Evolutionary conservation across 192 early-diverging fungal genomes (phyloP), one percentile per base, ranked within the genome.

Genomic region (Phycomyces nitens): DNA sequence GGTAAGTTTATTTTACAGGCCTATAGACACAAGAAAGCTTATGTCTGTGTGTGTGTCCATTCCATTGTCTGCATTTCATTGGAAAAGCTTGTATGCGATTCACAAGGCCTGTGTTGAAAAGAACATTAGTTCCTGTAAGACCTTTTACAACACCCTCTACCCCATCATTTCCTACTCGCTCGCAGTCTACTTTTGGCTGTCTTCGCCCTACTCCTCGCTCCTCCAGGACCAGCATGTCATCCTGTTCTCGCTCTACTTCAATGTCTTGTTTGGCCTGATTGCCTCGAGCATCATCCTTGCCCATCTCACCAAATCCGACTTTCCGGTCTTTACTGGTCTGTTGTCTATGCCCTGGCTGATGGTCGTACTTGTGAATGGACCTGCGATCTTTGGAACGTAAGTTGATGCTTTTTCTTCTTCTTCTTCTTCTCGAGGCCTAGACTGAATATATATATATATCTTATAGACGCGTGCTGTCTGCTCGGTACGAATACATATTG

Each of bases 251-350:
- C 51, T 90, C 22, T 85, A 84, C 3, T 76, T 82, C 29, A 89
- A 89, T 3, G 82, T 88, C 53, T 85, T 87, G 9, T 93, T 93
- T 83, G 91, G 91, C n/a, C 84, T 89, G 58, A 87, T 93, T 73
- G 91, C 88, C 34, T 91, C 91, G 67, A 88, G 90, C 66, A 95
- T 96, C 59, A 93, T 96, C 56, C 70, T 96, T 72, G 88, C 91
- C 22, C 94, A 96, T 57, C 80, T 96, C 43, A 94, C 92, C 27
- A 89, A 91, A 77, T 84, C 80, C 64, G 71, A 77, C 26, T 96
- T 88, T 78, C 94, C 94, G 50, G 85, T 82, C 72, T 94, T 88
- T 74, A 89, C 85, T 11, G 80, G 14, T 18, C 20, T 20, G 4
- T 49, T 49, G 47, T 3, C 16, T 10, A 18, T 49, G 20, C 20